These are phyloP conservation scores for Fragilariopsis cylindrus DNA, from an alignment of 108 stramenopile genomes.

Conservation along the genomic window DNA sequence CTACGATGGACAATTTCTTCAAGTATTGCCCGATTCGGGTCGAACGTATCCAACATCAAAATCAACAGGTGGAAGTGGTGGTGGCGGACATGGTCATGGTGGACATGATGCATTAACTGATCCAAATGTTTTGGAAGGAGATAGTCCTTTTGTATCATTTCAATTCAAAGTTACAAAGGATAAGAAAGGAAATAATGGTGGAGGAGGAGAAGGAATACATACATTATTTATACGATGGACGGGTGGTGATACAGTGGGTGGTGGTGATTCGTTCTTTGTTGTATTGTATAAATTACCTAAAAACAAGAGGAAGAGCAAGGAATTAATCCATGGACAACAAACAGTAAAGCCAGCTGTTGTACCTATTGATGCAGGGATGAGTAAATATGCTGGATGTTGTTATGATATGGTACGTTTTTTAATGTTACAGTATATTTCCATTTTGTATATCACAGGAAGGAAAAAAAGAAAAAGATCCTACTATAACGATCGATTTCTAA, in stretches of 20 bases:
- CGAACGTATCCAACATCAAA: background rate
- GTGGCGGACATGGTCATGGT: too few species aligned
- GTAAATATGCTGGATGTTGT: background rate
- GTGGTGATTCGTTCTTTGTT: background rate
- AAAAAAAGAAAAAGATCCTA: too few species aligned
- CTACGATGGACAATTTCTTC: slow-evolving; percentile 1
- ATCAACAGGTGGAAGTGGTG: too few species aligned
- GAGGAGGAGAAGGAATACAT: background rate
- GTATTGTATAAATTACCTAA: background rate
- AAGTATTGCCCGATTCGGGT: slow-evolving; percentile 3
- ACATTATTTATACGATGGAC: slow-evolving; percentile 8
- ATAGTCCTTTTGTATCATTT: background rate
- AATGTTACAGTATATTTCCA: background rate
- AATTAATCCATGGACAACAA: slow-evolving; percentile 1
- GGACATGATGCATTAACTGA: too few species aligned
- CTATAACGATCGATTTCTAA: too few species aligned
- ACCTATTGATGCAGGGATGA: slow-evolving; percentile 1
- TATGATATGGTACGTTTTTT: background rate
- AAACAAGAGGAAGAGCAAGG: background rate
- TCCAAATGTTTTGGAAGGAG: background rate
- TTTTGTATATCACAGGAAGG: too few species aligned
- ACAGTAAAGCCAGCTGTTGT: slow-evolving; percentile 8
- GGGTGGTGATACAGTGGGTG: background rate
- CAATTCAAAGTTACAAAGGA: slow-evolving; percentile 1
- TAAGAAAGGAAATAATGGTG: background rate